Percentiles rank a stretch among this genome's conserved stretches.
Conservation (phyloP, 306 rosid species). For the Pterocarpus macrocarpus region DNA sequence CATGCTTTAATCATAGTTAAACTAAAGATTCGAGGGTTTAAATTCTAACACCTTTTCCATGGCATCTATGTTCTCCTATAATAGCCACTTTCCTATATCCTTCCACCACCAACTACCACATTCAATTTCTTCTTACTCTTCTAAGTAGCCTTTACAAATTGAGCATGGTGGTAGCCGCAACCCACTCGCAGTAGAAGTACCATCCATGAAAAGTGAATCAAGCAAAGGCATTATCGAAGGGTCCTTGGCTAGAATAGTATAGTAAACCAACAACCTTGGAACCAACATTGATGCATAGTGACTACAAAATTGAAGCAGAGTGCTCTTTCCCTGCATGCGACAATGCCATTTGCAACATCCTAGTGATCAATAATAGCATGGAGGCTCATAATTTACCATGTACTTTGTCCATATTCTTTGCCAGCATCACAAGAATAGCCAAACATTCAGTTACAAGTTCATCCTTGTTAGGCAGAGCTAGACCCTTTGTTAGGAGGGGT, state of each 20-base stretch:
- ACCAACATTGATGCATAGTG: slow-evolving; percentile 68
- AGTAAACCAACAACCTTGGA: slow-evolving; percentile 51
- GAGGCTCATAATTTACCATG: slow-evolving; percentile 47
- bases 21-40: too few species aligned
- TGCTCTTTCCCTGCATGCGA: slow-evolving; percentile 62
- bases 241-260: slow-evolving; percentile 53
- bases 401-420: slow-evolving; percentile 67
- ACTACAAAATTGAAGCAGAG: slow-evolving; percentile 63
- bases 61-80: too few species aligned
- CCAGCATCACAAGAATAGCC: slow-evolving; percentile 67
- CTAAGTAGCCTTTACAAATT: too few species aligned
- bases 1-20: too few species aligned
- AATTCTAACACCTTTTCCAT: too few species aligned
- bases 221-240: slow-evolving; percentile 61
- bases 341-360: slow-evolving; percentile 41
- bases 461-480: slow-evolving; percentile 50
- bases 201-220: slow-evolving; percentile 66
- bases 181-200: slow-evolving; percentile 50
- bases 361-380: slow-evolving; percentile 46
- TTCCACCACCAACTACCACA: too few species aligned
- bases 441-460: slow-evolving; percentile 63
- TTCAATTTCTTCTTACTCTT: too few species aligned
- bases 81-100: too few species aligned
- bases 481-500: too few species aligned
- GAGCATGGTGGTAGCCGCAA: too few species aligned